Base-by-base conservation (phyloP, 768 basidiomycete genomes). In the Pleurotus tuoliensis region DNA sequence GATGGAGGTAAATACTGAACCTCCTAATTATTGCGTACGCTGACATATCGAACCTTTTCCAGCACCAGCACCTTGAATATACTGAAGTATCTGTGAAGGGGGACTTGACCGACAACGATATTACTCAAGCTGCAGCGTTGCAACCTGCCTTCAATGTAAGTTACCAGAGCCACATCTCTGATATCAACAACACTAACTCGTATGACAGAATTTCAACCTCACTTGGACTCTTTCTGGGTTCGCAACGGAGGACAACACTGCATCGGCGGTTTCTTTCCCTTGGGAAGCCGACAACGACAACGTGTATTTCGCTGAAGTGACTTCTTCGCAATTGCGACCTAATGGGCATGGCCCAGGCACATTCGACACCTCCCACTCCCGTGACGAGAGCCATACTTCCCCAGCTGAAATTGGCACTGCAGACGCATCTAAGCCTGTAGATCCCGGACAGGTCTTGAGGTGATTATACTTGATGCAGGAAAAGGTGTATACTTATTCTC, bases 181-280 rank as follows among this genome's bases (percentile, higher is more conserved):
- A 30, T 38, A 16, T 22, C 27, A 13, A 34, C 12, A 20, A n/a
- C 51, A 20, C 11, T 39, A 7, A 20, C 16, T 22, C 18, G n/a
- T 34, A 20, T 24, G 24, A 30, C 59, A 77, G 76, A 61, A 70
- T 48, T 71, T 59, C 38, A 52, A 61, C 9, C 51, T 74, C 5
- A 75, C 74, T 15, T 77, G 76, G 75, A 75, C 74, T 5, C 55
- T 77, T 38, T 61, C 71, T 3, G 73, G 72, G 56, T 72, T 72
- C 1, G 61, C 61, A 4, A 68, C 70, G 41, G 71, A 70, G 38
- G 51, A 38, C 12, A 65, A 65, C 4, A 60, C 72, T 16, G 74
- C 73, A 9, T 57, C 73, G 5, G 66, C 65, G 1, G 64, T 72
- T n/a, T 69, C 67, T 0, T 68, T 75, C 39, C 45, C 37, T 12